Evolutionary conservation across 2,329 filamentous ascomycete genomes (phyloP).

Genomic region (Ophiobolus disseminans): DNA sequence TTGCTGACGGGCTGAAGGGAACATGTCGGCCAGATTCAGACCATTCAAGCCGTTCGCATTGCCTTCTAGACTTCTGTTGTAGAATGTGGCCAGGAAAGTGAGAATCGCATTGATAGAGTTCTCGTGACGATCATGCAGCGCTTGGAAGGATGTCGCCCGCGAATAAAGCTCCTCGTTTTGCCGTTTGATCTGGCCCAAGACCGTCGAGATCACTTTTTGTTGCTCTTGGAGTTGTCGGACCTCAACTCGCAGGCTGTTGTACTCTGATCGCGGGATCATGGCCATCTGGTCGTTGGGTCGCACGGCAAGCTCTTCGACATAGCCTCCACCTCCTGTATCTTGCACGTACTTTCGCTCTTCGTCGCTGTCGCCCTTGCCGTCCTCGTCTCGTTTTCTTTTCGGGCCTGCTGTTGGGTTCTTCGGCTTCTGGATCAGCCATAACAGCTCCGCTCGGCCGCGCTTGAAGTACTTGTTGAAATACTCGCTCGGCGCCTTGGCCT

Average conservation of each 20-base stretch:
- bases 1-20: constrained; percentile 69
- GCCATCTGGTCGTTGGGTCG: constrained; percentile 54
- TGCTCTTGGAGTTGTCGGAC: constrained; percentile 82
- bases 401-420: constrained; percentile 68
- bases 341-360: constrained; percentile 61
- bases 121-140: constrained; percentile 93
- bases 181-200: constrained; percentile 79
- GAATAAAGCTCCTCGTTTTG: constrained; percentile 89
- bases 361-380: constrained; percentile 73
- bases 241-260: constrained; percentile 79
- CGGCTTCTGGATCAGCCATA: constrained; percentile 97
- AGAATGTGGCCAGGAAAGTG: constrained; percentile 95
- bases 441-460: constrained; percentile 85
- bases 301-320: constrained; percentile 52
- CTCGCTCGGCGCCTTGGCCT: constrained; percentile 97
- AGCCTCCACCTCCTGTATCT: constrained; percentile 50
- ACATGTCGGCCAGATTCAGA: constrained; percentile 83
- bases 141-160: constrained; percentile 88
- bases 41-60: constrained; percentile 75
- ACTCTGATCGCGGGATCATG: constrained; percentile 72
- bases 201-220: constrained; percentile 82
- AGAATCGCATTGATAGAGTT: constrained; percentile 99
- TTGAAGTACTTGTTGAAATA: constrained; percentile 98
- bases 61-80: constrained; percentile 89
- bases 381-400: constrained; percentile 62